These are phyloP conservation scores for Kuraishia cidri DNA, from an alignment of 805 yeast species.

Conservation along the genomic window DNA sequence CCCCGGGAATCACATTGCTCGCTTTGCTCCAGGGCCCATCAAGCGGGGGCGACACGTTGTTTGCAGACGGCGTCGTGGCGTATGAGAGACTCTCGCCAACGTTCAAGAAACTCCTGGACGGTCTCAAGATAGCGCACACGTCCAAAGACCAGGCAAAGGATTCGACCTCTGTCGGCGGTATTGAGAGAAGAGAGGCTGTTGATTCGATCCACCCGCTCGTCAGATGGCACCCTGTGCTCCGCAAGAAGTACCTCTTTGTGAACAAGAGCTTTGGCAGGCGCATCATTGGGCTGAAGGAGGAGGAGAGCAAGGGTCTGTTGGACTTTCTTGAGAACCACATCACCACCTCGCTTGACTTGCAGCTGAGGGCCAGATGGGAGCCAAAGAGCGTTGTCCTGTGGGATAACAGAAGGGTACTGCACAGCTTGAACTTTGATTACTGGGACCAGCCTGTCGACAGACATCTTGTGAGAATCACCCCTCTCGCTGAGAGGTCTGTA, in stretches of 20 bases:
- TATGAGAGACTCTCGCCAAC: slow-evolving; percentile 62
- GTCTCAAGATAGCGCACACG: slow-evolving; percentile 61
- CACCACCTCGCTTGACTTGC: slow-evolving; percentile 46
- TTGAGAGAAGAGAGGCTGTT: slow-evolving; percentile 57
- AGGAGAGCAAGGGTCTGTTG: slow-evolving; percentile 57
- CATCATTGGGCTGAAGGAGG: slow-evolving; percentile 64
- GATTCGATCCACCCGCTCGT: slow-evolving; percentile 62
- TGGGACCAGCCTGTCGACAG: slow-evolving; percentile 62
- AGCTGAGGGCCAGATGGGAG: slow-evolving; percentile 64
- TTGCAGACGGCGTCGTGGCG: slow-evolving; percentile 61
- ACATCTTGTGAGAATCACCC: slow-evolving; percentile 7
- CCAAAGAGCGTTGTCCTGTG: slow-evolving; percentile 64
- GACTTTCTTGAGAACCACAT: slow-evolving; percentile 47
- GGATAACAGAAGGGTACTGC: slow-evolving; percentile 71
- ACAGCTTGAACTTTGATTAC: slow-evolving; percentile 61
- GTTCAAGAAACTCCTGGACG: slow-evolving; percentile 47
- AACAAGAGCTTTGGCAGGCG: slow-evolving; percentile 56
- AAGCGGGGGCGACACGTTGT: slow-evolving; percentile 63
- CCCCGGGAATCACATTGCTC: slow-evolving; percentile 43
- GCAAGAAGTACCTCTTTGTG: slow-evolving; percentile 47
- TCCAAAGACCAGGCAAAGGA: slow-evolving; percentile 62
- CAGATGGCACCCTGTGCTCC: slow-evolving; percentile 66
- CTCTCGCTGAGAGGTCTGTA: slow-evolving; percentile 5
- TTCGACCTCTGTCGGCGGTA: slow-evolving; percentile 46
- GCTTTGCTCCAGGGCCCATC: slow-evolving; percentile 34